Conservation (phyloP, 2,329 filamentous ascomycete genomes). For the Cladophialophora chaetospira region DNA sequence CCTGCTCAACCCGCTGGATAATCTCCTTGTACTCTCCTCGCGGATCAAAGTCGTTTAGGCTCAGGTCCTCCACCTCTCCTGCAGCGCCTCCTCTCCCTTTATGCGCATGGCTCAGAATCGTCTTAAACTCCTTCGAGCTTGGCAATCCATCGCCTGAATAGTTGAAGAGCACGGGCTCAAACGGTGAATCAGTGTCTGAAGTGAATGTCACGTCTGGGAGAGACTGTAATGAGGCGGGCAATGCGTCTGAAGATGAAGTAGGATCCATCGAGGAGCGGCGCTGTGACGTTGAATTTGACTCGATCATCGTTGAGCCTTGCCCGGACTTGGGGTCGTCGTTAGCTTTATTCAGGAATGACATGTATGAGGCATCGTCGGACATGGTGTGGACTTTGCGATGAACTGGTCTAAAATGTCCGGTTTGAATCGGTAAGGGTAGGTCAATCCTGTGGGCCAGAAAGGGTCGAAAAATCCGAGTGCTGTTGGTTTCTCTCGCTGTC, state of each 20-base stretch:
- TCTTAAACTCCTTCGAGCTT: slow-evolving; percentile 66
- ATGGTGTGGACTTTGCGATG: slow-evolving; percentile 35
- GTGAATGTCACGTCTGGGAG: slow-evolving; percentile 59
- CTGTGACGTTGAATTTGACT: slow-evolving; percentile 28
- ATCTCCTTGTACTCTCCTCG: slow-evolving; percentile 69
- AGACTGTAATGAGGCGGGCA: slow-evolving; percentile 50
- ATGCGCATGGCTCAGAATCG: slow-evolving; percentile 57
- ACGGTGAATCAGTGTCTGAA: slow-evolving; percentile 84
- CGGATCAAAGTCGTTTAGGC: slow-evolving; percentile 72
- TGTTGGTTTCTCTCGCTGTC: neutral
- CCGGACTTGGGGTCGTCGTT: slow-evolving; percentile 64
- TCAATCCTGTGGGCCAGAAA: neutral
- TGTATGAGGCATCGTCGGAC: slow-evolving; percentile 76
- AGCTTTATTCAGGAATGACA: slow-evolving; percentile 81
- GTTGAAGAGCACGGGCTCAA: slow-evolving; percentile 71
- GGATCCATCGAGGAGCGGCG: slow-evolving; percentile 25
- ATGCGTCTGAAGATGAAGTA: slow-evolving; percentile 34
- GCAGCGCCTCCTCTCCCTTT: neutral
- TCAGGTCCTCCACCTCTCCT: slow-evolving; percentile 65
- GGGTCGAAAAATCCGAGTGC: neutral
- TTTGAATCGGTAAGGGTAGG: neutral
- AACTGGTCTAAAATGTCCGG: too few species aligned
- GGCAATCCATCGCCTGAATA: slow-evolving; percentile 51
- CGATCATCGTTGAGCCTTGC: slow-evolving; percentile 28
- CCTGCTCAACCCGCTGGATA: slow-evolving; percentile 51